Conservation (phyloP, 2,329 filamentous ascomycete species). For the Karstenula rhodostoma region DNA sequence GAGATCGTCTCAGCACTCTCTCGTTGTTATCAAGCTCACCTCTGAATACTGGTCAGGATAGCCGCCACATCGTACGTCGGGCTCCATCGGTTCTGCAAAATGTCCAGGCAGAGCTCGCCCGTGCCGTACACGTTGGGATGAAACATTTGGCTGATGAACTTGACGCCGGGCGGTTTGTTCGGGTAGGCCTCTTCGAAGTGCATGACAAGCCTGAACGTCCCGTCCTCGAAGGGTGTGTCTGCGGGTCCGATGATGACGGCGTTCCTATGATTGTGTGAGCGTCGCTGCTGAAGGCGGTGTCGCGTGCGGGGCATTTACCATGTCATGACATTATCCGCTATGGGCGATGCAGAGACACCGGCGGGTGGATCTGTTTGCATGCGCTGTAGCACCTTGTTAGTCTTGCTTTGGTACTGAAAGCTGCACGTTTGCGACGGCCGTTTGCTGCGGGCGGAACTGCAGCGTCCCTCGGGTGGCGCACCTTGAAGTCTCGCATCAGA, state of each 20-base stretch:
- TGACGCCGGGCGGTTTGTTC: conserved; percentile 96
- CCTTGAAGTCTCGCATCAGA: conserved; percentile 99
- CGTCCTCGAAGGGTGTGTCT: conserved; percentile 97
- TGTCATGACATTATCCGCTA: conserved; percentile 97
- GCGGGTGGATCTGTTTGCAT: conserved; percentile 99
- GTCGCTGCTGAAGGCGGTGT: conserved; percentile 20
- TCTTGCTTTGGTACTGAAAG: not conserved
- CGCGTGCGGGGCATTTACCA: conserved; percentile 67
- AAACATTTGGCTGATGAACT: conserved; percentile 99
- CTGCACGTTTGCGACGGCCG: conserved; percentile 7
- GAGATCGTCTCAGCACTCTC: conserved; percentile 17
- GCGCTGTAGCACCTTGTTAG: conserved; percentile 65
- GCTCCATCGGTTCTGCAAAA: conserved; percentile 97
- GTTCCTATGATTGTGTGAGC: conserved; percentile 71
- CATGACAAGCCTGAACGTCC: conserved; percentile 97
- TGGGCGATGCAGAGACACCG: conserved; percentile 93
- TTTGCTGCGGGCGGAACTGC: conserved; percentile 12
- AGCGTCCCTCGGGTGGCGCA: conserved; percentile 54
- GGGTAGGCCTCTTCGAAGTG: conserved; percentile 99
- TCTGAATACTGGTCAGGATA: conserved; percentile 96
- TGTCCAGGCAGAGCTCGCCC: conserved; percentile 94
- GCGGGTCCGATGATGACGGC: conserved; percentile 97
- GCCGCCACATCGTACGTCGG: conserved; percentile 98
- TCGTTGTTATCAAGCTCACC: no score
- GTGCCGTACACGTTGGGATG: conserved; percentile 98